phyloP scores from a whole-genome alignment of 1,139 yeast species.

The Candida sp. region DNA sequence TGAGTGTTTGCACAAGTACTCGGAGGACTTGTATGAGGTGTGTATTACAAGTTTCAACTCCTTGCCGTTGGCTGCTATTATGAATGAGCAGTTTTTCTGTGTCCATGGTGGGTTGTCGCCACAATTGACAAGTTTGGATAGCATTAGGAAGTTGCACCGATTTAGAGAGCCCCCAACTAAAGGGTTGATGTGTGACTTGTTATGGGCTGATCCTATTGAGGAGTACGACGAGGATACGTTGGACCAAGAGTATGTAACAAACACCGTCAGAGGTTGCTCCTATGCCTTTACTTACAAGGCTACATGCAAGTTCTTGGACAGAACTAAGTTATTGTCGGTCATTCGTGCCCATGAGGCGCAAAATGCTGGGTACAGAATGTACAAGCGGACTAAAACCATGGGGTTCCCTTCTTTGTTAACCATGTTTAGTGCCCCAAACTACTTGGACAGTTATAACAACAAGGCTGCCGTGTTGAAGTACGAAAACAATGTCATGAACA shows the following conservation, averaged over 20 bases:
- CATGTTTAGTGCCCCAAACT: constrained; percentile 95
- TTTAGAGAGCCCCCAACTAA: constrained; percentile 94
- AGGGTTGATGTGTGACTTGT: constrained; percentile 92
- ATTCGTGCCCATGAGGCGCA: constrained; percentile 99
- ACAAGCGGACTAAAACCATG: constrained; percentile 80
- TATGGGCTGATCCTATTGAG: constrained; percentile 97
- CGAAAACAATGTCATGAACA: constrained; percentile 92
- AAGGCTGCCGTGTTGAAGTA: constrained; percentile 96
- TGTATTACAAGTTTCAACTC: constrained; percentile 85
- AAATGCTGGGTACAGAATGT: constrained; percentile 97
- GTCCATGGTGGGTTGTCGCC: constrained; percentile 99
- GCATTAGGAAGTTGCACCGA: constrained; percentile 71
- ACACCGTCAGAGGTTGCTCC: constrained; percentile 91
- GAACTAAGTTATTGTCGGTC: constrained; percentile 79
- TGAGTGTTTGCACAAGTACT: constrained; percentile 91
- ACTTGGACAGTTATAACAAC: constrained; percentile 90
- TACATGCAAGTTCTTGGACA: constrained; percentile 77
- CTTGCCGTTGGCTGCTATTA: constrained; percentile 89
- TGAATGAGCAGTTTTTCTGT: constrained; percentile 95
- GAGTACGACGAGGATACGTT: constrained; percentile 75
- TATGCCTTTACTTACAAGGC: constrained; percentile 90
- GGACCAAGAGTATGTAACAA: constrained; percentile 58
- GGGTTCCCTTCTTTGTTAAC: constrained; percentile 96
- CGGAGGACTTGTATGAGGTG: constrained; percentile 67
- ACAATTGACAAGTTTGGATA: constrained; percentile 73